A percentile compares a stretch with the other conserved stretches of the same genome.
Evolutionary conservation across 352 stramenopile genomes (phyloP).

Genomic region (Phytophthora idaei): DNA sequence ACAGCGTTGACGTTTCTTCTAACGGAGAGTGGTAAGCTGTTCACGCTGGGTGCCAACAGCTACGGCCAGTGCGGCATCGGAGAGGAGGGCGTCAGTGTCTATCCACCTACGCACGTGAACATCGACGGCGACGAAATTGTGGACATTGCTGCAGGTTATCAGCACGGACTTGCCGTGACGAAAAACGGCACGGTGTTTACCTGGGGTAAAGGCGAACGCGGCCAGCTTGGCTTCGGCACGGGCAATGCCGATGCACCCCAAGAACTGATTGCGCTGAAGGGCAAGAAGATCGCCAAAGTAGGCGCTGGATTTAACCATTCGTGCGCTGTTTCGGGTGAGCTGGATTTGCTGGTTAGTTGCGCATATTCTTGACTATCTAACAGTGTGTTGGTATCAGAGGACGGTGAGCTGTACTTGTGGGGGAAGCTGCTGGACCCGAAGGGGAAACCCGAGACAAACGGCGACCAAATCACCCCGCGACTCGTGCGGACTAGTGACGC

Average conservation of each 20-base stretch:
- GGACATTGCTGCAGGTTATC: slow-evolving; percentile 76
- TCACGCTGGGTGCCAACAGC: slow-evolving; percentile 74
- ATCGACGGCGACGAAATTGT: slow-evolving; percentile 72
- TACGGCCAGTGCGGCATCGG: slow-evolving; percentile 84
- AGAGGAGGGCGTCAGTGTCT: slow-evolving; percentile 66
- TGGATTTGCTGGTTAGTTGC: background rate
- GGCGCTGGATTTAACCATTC: slow-evolving; percentile 87
- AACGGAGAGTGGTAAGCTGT: slow-evolving; percentile 81
- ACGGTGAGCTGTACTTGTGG: slow-evolving; percentile 86
- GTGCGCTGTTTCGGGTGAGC: slow-evolving; percentile 54
- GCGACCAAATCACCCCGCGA: slow-evolving; percentile 77
- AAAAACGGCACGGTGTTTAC: slow-evolving; percentile 73
- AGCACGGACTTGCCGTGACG: slow-evolving; percentile 79
- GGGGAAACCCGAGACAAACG: slow-evolving; percentile 59
- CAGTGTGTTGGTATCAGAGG: slow-evolving; percentile 31
- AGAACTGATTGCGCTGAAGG: slow-evolving; percentile 80
- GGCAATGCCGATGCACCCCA: slow-evolving; percentile 76
- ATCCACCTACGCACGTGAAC: slow-evolving; percentile 54
- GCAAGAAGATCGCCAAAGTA: slow-evolving; percentile 64
- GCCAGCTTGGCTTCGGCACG: slow-evolving; percentile 80
- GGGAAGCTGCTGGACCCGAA: slow-evolving; percentile 82
- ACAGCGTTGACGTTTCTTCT: slow-evolving; percentile 79
- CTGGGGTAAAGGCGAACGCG: slow-evolving; percentile 86
- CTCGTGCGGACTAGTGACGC: slow-evolving; percentile 72
- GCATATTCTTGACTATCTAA: slow-evolving; percentile 5